Conservation (phyloP, 768 basidiomycete species). For the Baorangia bicolor region DNA sequence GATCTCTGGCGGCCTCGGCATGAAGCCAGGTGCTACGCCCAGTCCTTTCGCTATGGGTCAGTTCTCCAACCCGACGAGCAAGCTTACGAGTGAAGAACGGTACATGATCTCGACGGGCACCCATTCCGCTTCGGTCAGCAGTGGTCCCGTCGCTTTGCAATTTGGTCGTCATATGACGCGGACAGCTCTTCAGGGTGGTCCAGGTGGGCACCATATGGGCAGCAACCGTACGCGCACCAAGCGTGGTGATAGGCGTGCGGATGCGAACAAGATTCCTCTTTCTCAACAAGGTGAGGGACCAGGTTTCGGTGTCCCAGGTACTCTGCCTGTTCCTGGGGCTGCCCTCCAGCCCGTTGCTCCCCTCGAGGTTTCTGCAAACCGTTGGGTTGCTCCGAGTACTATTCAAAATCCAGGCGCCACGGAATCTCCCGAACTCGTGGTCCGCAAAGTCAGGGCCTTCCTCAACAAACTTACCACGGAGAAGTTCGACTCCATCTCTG, state of each 20-base stretch:
- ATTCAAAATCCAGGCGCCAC: slow-evolving; percentile 43
- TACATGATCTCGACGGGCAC: slow-evolving; percentile 43
- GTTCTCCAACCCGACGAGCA: slow-evolving; percentile 52
- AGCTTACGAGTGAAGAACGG: slow-evolving; percentile 71
- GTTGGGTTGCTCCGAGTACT: slow-evolving; percentile 62
- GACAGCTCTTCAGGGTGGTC: slow-evolving; percentile 64
- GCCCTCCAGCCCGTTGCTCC: slow-evolving; percentile 73
- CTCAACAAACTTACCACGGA: slow-evolving; percentile 98
- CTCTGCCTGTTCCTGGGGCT: slow-evolving; percentile 28
- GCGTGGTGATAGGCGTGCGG: slow-evolving; percentile 78
- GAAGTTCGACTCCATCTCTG: slow-evolving; percentile 92
- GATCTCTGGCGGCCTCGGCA: slow-evolving; percentile 24
- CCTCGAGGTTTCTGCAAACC: slow-evolving; percentile 72
- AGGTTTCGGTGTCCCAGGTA: slow-evolving; percentile 31
- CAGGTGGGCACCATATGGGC: slow-evolving; percentile 47
- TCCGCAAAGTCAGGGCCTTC: slow-evolving; percentile 87
- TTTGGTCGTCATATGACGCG: slow-evolving; percentile 67
- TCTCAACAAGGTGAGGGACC: slow-evolving; percentile 40
- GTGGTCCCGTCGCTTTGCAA: slow-evolving; percentile 44
- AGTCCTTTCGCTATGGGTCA: slow-evolving; percentile 62
- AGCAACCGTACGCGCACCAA: slow-evolving; percentile 72
- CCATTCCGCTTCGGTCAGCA: slow-evolving; percentile 59
- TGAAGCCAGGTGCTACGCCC: slow-evolving; percentile 32
- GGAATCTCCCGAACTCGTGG: slow-evolving; percentile 82
- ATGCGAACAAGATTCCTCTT: slow-evolving; percentile 44